phyloP scores from a whole-genome alignment of 1,139 yeast species.

The Williopsis jadinii region DNA sequence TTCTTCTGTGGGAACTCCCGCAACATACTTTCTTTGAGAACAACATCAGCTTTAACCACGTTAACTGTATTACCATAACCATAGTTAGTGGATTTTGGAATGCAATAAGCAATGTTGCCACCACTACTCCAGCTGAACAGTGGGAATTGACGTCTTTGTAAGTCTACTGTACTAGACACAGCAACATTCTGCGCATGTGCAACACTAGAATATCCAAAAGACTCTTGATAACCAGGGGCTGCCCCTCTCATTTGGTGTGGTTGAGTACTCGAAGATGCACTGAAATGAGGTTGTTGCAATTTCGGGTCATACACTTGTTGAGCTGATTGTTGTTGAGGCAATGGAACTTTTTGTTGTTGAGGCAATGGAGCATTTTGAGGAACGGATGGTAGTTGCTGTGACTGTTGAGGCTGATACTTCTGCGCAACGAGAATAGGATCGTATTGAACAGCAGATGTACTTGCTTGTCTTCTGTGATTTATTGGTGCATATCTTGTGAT shows the following conservation, averaged over 20 bases:
- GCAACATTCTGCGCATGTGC: not conserved
- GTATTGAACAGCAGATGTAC: constrained; percentile 20
- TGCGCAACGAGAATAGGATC: constrained; percentile 17
- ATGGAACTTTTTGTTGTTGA: not conserved
- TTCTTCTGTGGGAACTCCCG: constrained; percentile 28
- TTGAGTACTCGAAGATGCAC: not conserved
- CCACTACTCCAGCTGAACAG: constrained; percentile 64
- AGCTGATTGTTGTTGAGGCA: not conserved
- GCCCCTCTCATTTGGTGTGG: not conserved
- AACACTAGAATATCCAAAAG: not conserved
- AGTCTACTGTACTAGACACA: constrained; percentile 20
- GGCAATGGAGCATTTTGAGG: not conserved
- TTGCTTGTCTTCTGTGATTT: constrained; percentile 28
- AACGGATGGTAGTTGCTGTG: constrained; percentile 4
- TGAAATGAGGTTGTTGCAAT: not conserved
- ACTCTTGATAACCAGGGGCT: not conserved
- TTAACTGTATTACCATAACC: constrained; percentile 23
- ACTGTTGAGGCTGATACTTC: constrained; percentile 4
- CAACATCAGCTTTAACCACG: constrained; percentile 26
- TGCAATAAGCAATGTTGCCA: constrained; percentile 35
- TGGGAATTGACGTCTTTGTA: constrained; percentile 58
- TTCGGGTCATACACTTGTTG: not conserved
- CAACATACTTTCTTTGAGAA: constrained; percentile 25
- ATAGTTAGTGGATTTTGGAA: constrained; percentile 31
- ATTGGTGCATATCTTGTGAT: constrained; percentile 33